Evolutionary conservation across 768 basidiomycete genomes (phyloP).

Genomic region (Saitozyma sp.): DNA sequence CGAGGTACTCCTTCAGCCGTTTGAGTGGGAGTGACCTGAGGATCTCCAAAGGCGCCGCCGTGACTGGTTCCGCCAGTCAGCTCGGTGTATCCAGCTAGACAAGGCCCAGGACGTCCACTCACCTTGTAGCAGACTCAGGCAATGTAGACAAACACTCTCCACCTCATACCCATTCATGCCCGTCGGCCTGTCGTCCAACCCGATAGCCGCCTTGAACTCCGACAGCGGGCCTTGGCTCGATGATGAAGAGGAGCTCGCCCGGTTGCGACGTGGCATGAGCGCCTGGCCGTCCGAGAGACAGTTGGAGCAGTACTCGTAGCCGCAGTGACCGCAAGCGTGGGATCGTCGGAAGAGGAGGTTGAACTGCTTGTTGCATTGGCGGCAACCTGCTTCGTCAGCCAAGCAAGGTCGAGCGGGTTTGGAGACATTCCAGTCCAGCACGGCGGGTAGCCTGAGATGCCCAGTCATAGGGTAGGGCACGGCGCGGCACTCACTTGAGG

Average conservation of each 20-base stretch:
- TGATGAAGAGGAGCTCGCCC: slow-evolving; percentile 4
- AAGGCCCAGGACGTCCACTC: slow-evolving; percentile 5
- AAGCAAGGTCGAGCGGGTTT: neutral
- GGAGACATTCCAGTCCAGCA: too few relatives aligned
- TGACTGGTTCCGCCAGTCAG: slow-evolving; percentile 30
- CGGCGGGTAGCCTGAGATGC: too few relatives aligned
- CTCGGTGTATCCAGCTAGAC: neutral
- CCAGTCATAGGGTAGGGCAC: neutral
- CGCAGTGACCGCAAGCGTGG: slow-evolving; percentile 49
- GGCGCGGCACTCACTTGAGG: slow-evolving; percentile 26
- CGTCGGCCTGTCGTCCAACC: slow-evolving; percentile 23
- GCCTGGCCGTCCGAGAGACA: slow-evolving; percentile 48
- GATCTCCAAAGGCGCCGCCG: slow-evolving; percentile 34
- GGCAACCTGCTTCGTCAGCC: slow-evolving; percentile 29
- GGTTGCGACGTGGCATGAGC: slow-evolving; percentile 44
- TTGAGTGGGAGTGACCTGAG: slow-evolving; percentile 47
- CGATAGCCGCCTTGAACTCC: slow-evolving; percentile 28
- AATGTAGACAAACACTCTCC: slow-evolving; percentile 46
- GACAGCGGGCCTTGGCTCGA: slow-evolving; percentile 13
- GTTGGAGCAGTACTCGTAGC: slow-evolving; percentile 49
- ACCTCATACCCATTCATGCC: slow-evolving; percentile 49
- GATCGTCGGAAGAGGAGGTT: slow-evolving; percentile 45
- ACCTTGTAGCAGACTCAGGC: slow-evolving; percentile 50
- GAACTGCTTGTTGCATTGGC: slow-evolving; percentile 49
- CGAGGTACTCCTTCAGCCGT: slow-evolving; percentile 48